Evolutionary conservation across 1,284 basidiomycete genomes (phyloP).

Genomic region (Phellinidium pouzarii): DNA sequence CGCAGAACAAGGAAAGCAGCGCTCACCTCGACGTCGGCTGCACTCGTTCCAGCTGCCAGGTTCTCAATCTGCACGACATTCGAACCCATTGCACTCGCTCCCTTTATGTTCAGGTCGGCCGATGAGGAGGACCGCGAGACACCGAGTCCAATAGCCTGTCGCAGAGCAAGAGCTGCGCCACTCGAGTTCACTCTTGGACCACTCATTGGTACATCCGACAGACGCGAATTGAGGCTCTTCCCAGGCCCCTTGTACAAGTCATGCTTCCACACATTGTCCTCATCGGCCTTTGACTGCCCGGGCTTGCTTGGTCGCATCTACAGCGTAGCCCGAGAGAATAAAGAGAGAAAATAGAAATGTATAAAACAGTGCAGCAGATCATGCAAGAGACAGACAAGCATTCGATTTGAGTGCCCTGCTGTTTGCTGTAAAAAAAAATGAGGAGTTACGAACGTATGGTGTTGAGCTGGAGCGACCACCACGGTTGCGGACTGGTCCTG

Average conservation of each 20-base stretch:
- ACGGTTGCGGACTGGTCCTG: slow-evolving; percentile 55
- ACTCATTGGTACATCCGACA: slow-evolving; percentile 38
- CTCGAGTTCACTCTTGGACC: slow-evolving; percentile 37
- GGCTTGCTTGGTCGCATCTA: slow-evolving; percentile 31
- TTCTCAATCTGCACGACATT: slow-evolving; percentile 75
- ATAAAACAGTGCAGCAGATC: neutral
- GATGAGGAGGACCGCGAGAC: neutral
- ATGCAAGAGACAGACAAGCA: neutral
- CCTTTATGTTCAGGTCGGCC: slow-evolving; percentile 59
- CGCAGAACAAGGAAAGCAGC: neutral
- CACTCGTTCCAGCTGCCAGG: slow-evolving; percentile 70
- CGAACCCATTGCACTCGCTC: slow-evolving; percentile 49
- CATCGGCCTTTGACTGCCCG: slow-evolving; percentile 56
- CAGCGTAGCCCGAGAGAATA: slow-evolving; percentile 7
- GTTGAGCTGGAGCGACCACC: slow-evolving; percentile 38
- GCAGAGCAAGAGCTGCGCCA: slow-evolving; percentile 44
- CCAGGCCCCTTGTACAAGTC: slow-evolving; percentile 61
- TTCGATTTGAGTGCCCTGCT: slow-evolving; percentile 2
- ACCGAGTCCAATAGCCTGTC: slow-evolving; percentile 27
- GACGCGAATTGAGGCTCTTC: slow-evolving; percentile 54
- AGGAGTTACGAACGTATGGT: slow-evolving; percentile 64
- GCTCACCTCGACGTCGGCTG: slow-evolving; percentile 71
- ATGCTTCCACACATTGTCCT: slow-evolving; percentile 64
- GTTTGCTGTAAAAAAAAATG: slow-evolving; percentile 18
- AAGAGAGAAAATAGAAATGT: slow-evolving; percentile 18